These are phyloP conservation scores for Helicocarpus griseus DNA, from an alignment of 2,329 filamentous ascomycete species.

Conservation along the genomic window DNA sequence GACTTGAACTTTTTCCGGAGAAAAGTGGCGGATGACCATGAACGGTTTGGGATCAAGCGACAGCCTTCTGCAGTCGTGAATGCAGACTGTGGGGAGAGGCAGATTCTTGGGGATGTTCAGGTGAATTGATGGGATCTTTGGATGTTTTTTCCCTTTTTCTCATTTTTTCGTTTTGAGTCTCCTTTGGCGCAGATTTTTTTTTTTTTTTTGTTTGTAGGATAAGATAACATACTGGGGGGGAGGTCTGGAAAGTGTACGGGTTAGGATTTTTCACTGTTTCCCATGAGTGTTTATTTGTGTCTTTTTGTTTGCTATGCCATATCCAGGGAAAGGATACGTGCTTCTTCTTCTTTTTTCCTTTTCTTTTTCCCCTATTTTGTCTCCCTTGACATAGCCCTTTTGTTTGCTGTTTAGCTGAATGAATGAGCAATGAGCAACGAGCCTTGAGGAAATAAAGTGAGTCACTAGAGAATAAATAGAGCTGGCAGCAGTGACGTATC, in stretches of 20 bases:
- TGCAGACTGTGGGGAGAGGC: not conserved
- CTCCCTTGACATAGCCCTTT: conserved; percentile 1
- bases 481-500: not conserved
- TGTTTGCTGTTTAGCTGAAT: not conserved
- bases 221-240: not conserved
- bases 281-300: not conserved
- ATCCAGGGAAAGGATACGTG: not conserved
- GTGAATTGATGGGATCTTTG: conserved; percentile 1
- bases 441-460: not conserved
- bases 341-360: conserved; percentile 3
- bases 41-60: conserved; percentile 27
- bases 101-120: conserved; percentile 3
- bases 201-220: not conserved
- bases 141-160: not conserved
- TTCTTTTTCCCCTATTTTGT: conserved; percentile 7
- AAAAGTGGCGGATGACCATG: conserved; percentile 71
- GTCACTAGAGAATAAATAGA: not conserved
- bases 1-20: conserved; percentile 69
- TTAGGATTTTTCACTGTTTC: not conserved
- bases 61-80: not conserved
- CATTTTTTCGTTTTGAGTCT: not conserved
- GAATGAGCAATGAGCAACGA: not conserved
- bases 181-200: not conserved
- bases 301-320: not conserved
- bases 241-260: not conserved